A percentile compares a stretch with the other conserved stretches of the same genome.
Conservation (phyloP, 2,329 filamentous ascomycete species). For the Alternaria sp. region DNA sequence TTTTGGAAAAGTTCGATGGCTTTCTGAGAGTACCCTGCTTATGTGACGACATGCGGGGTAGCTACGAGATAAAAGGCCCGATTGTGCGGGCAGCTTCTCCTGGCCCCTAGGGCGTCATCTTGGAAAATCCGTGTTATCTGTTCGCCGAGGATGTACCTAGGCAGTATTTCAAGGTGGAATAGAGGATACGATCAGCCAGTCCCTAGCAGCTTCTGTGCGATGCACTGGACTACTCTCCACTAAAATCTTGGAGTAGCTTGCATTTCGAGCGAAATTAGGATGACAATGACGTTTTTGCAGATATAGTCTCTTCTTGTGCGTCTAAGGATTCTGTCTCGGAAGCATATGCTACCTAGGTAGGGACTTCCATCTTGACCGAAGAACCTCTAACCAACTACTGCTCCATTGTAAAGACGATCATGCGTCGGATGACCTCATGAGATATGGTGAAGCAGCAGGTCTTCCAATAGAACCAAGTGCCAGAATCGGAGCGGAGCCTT, state of each 20-base stretch:
- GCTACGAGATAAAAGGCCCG: slow-evolving; percentile 9
- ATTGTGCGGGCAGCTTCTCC: background rate
- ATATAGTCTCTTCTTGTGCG: background rate
- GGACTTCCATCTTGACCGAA: background rate
- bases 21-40: background rate
- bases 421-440: background rate
- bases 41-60: slow-evolving; percentile 17
- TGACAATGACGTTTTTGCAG: background rate
- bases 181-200: background rate
- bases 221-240: background rate
- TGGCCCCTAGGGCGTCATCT: background rate
- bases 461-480: background rate
- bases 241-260: background rate
- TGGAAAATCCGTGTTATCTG: background rate
- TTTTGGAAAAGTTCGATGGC: background rate
- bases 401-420: background rate
- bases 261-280: background rate
- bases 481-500: background rate
- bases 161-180: background rate
- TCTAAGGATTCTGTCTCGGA: background rate
- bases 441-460: background rate
- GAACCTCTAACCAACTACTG: background rate
- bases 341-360: background rate
- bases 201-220: background rate
- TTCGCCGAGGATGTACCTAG: background rate